These are phyloP conservation scores for Cordia subcordata DNA, from an alignment of 257 asterid genomes.

Conservation along the genomic window DNA sequence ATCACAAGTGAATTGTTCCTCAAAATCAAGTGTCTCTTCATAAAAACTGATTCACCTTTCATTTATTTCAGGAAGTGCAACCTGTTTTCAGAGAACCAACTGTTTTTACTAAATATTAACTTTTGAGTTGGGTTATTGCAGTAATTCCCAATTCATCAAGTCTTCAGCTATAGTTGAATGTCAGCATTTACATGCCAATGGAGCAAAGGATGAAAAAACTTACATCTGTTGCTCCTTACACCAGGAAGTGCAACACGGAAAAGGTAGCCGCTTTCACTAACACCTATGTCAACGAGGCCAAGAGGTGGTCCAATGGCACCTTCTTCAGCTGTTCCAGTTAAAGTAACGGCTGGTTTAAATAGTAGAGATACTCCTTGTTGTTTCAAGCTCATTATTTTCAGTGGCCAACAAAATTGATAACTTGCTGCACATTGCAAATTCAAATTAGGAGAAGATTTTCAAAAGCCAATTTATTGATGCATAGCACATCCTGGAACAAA, in stretches of 20 bases:
- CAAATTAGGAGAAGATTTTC: background rate
- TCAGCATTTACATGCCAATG: background rate
- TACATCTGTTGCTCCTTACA: constrained; percentile 26
- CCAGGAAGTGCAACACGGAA: constrained; percentile 45
- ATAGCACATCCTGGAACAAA: no score
- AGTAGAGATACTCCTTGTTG: constrained; percentile 5
- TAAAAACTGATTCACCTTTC: no score
- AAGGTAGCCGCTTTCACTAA: constrained; percentile 29
- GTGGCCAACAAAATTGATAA: background rate
- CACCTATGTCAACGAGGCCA: constrained; percentile 43
- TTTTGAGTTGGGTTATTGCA: no score
- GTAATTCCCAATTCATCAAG: no score
- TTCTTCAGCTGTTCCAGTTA: constrained; percentile 30
- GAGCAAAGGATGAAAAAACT: constrained; percentile 7
- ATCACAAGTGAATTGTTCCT: no score
- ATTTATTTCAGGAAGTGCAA: no score
- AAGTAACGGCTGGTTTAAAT: constrained; percentile 26
- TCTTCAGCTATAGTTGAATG: background rate
- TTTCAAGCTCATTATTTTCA: constrained; percentile 17
- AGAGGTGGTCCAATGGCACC: constrained; percentile 34
- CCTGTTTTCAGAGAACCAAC: no score
- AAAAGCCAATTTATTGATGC: no score
- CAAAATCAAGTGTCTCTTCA: no score
- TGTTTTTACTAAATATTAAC: no score
- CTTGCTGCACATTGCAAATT: background rate